A percentile compares a stretch with the other conserved stretches of the same genome.
These are phyloP conservation scores for Cornus florida DNA, from an alignment of 148 eudicot species.

Conservation along the genomic window DNA sequence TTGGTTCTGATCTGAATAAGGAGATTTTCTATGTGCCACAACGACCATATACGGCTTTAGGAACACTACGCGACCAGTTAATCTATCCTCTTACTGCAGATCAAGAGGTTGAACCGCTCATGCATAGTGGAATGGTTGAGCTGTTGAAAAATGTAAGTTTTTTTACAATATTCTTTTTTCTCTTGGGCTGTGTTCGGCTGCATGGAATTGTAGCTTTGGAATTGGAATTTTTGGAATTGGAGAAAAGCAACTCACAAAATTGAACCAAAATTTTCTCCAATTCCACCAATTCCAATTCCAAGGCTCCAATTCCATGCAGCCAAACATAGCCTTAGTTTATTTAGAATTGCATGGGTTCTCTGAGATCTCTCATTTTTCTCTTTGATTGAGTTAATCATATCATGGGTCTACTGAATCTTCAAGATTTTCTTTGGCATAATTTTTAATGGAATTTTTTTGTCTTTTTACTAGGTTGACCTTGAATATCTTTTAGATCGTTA, in stretches of 20 bases:
- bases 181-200: too few species aligned
- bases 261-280: too few species aligned
- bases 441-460: not conserved
- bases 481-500: slow-evolving; percentile 94
- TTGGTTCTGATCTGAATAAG: slow-evolving; percentile 94
- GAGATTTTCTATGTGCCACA: slow-evolving; percentile 97
- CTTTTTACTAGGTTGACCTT: slow-evolving; percentile 75
- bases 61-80: slow-evolving; percentile 96
- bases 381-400: not conserved
- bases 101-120: slow-evolving; percentile 80
- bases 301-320: too few species aligned
- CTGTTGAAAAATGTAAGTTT: slow-evolving; percentile 78
- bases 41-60: slow-evolving; percentile 96
- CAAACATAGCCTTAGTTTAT: not conserved
- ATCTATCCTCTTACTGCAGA: slow-evolving; percentile 90
- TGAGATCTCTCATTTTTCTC: too few species aligned
- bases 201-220: too few species aligned
- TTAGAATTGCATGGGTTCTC: slow-evolving; percentile 1
- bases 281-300: too few species aligned
- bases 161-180: slow-evolving; percentile 4
- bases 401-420: not conserved
- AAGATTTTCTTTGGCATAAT: slow-evolving; percentile 8
- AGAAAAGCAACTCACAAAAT: too few species aligned
- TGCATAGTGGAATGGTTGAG: slow-evolving; percentile 76
- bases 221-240: too few species aligned